phyloP scores from a whole-genome alignment of 176 grass and related monocot species.

The Canna indica region DNA sequence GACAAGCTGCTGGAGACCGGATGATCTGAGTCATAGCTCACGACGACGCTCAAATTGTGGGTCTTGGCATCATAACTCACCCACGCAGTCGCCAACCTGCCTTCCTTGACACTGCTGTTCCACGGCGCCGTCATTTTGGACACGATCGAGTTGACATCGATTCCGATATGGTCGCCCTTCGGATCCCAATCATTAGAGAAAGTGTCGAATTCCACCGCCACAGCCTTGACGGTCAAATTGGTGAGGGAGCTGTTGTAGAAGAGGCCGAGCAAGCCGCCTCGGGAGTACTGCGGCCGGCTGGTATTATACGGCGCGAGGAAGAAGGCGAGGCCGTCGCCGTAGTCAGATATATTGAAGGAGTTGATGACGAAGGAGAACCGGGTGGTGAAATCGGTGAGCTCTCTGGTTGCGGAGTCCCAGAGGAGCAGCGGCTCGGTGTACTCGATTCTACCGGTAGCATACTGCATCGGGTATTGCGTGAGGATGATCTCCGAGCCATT shows the following conservation, averaged over 20 bases:
- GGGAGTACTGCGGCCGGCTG: background rate
- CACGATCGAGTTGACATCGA: conserved; percentile 18
- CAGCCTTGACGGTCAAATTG: background rate
- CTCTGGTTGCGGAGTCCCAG: conserved; percentile 28
- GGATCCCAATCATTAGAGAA: conserved; percentile 25
- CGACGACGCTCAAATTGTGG: background rate
- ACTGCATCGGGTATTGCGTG: background rate
- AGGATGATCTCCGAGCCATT: background rate
- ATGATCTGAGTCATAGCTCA: background rate
- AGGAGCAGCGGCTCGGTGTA: conserved; percentile 27
- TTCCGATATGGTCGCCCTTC: conserved; percentile 17
- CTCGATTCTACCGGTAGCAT: conserved; percentile 17
- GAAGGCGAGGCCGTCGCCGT: conserved; percentile 46
- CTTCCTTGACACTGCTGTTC: background rate
- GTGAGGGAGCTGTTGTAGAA: conserved; percentile 14
- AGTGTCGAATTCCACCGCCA: conserved; percentile 48
- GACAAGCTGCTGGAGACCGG: background rate
- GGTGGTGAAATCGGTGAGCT: conserved; percentile 39
- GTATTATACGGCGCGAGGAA: conserved; percentile 31
- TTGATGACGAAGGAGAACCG: conserved; percentile 39
- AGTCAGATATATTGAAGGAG: background rate
- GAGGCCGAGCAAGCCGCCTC: conserved; percentile 33
- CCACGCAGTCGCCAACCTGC: background rate
- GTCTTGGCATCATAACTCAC: conserved; percentile 22
- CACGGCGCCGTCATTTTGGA: background rate